Conservation (phyloP, 2,329 filamentous ascomycete genomes). For the Hymenoscyphus linearis region DNA sequence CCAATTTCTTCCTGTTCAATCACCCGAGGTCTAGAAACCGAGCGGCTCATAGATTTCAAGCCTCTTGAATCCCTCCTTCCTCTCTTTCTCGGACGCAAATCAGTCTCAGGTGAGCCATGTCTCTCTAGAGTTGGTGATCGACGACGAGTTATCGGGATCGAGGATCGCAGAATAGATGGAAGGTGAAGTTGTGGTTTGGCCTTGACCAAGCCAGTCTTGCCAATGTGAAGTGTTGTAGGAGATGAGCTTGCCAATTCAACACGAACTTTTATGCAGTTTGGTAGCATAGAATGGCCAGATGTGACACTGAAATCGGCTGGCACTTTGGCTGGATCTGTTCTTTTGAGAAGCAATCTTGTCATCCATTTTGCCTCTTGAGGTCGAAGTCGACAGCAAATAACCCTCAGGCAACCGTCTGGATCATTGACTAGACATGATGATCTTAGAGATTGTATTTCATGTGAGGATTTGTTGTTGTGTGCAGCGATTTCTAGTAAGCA, state of each 20-base stretch:
- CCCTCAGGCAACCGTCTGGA: conserved; percentile 40
- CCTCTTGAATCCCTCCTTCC: not conserved
- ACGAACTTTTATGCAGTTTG: conserved; percentile 63
- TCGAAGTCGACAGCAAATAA: conserved; percentile 54
- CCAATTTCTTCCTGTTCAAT: not conserved
- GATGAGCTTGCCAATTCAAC: conserved; percentile 61
- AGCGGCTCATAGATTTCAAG: not conserved
- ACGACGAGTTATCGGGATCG: not conserved
- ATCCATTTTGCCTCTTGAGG: conserved; percentile 82
- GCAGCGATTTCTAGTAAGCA: conserved; percentile 63
- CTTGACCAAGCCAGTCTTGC: conserved; percentile 11
- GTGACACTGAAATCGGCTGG: conserved; percentile 37
- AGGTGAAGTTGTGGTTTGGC: not conserved
- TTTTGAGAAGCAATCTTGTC: conserved; percentile 72
- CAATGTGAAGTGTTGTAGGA: conserved; percentile 19
- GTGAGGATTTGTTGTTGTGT: conserved; percentile 65
- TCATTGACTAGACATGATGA: conserved; percentile 20
- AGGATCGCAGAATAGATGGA: not conserved
- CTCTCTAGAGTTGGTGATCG: not conserved
- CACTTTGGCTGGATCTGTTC: conserved; percentile 62
- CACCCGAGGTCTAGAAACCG: not conserved
- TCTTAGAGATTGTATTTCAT: conserved; percentile 43
- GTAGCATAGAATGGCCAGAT: conserved; percentile 64
- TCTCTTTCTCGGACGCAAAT: not conserved
- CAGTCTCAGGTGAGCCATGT: not conserved